Evolutionary conservation across 352 stramenopile species (phyloP), one percentile per base, ranked within the genome.

Genomic region (Nothophytophthora sp.): DNA sequence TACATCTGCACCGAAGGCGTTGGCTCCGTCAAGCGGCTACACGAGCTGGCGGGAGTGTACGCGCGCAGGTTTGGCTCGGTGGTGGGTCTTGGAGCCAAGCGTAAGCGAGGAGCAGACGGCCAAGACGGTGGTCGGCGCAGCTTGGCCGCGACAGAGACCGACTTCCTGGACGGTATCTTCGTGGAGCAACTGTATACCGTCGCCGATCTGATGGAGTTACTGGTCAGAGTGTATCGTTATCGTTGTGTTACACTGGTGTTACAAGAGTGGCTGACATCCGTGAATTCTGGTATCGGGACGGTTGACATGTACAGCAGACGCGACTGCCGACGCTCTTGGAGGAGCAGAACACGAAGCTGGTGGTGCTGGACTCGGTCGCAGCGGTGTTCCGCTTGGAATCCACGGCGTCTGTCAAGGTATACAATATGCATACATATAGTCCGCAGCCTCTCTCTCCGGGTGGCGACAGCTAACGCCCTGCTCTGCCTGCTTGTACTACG

Each of bases 1-100:
- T 94, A 94, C 69, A 87, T 94, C 23, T 87, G 76, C 46, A 91
- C 84, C 0, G 84, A 94, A 33, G 79, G 84, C 36, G 66, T 91
- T 5, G 72, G 73, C 8, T 82, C 81, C 0, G 66, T 92, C 24
- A 92, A 88, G 52, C 70, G 81, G 1, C 59, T 94, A 16, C 67
- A 91, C 16, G 78, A 92, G 22, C 61, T 94, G 20, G 77, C 73
- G 15, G 50, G 63, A 6, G 63, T 67, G 22, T 92, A 86, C 37
- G 66, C 74, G 18, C 39, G 64, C 22, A 55, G 62, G 19, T 90
- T 80, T 27, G 55, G 55, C 10, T 51, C 58, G 9, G 36, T 68
- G 19, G 38, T 81, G 15, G 37, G 52, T 8, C 25, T 63, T 16
- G 55, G 64, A 0, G 45, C 36, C n/a, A 86, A 86, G 47, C 69